Conservation (phyloP, 1,284 basidiomycete species). For the Volvariella surrecta region DNA sequence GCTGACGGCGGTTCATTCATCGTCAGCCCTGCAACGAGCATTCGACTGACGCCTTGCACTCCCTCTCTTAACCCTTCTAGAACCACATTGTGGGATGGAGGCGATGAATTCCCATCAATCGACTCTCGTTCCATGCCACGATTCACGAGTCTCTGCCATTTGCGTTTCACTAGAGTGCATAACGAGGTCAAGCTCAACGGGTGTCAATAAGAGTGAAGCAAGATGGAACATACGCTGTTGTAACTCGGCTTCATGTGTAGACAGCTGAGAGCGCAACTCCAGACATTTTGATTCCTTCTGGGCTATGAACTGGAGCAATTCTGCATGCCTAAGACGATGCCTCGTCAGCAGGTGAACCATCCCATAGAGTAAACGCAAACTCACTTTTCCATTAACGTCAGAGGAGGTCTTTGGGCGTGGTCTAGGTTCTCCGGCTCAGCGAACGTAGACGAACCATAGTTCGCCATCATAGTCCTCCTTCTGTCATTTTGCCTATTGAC, state of each 20-base stretch:
- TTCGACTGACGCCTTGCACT: conserved; percentile 47
- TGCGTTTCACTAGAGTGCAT: conserved; percentile 50
- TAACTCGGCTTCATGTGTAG: conserved; percentile 62
- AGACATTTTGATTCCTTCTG: conserved; percentile 78
- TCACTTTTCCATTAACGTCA: conserved; percentile 57
- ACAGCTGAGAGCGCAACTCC: conserved; percentile 65
- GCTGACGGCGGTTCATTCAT: conserved; percentile 17
- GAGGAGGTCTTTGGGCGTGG: conserved; percentile 24
- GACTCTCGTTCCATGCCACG: conserved; percentile 37
- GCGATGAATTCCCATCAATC: conserved; percentile 8
- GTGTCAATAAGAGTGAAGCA: not conserved
- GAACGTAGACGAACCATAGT: no score
- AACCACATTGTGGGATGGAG: conserved; percentile 18
- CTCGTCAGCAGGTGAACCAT: conserved; percentile 1
- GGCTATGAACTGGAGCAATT: conserved; percentile 69
- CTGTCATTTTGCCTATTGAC: conserved; percentile 5
- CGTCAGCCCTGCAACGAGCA: conserved; percentile 37
- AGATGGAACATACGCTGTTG: conserved; percentile 35
- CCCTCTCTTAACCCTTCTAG: conserved; percentile 58
- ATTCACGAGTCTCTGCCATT: conserved; percentile 72
- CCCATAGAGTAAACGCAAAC: conserved; percentile 10
- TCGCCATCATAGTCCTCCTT: conserved; percentile 8
- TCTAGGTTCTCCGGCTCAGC: no score
- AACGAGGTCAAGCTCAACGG: no score
- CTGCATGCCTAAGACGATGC: conserved; percentile 48